Base-by-base conservation (phyloP, 2,329 filamentous ascomycete genomes). In the Apiospora marii region DNA sequence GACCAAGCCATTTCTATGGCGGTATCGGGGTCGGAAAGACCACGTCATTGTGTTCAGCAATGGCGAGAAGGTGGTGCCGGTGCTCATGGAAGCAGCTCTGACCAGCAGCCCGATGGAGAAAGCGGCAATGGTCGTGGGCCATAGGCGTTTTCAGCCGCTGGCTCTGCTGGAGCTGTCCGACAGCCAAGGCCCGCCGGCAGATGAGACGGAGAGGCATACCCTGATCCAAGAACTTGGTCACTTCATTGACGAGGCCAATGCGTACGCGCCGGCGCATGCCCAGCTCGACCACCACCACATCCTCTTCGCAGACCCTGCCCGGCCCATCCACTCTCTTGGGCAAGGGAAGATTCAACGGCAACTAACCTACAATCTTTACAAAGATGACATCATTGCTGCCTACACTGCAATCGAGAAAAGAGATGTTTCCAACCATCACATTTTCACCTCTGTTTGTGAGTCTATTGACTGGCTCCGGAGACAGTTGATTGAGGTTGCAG, bases 211-310 rank as follows among this genome's bases (percentile, higher is more conserved):
- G 1, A 75, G 73, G 1, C 58, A 78, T 46, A 70, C 75, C 16
- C 75, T 88, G 0, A 77, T 88, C n/a, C 83, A 85, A 0, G 77
- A 75, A 1, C 73, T 88, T 1, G 88, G 85, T 86, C 83, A 84
- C 0, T 64, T 79, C 3, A 80, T 88, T 3, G 81, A 84, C 27
- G 74, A 81, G 14, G 84, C 82, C 1, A 88, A 88, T 75, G 78
- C 81, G 43, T 79, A 81, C 46, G 84, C 83, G 0, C 84, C 85
- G 0, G 82, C 85, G 0, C 85, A 88, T 69, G 87, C 61, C 19
- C 61, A 73, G 69, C 69, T 73, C 37, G 72, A 73, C 58, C 69
- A 71, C 16, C 68, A 70, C 61, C 72, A 73, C 10, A 70, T 73
- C 12, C 61, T 73, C 41, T 73, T 73, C 30, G 22, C 69, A 0